Evolutionary conservation across 345 rosid genomes (phyloP), one percentile per base, ranked within the genome.

Genomic region (Syzygium aromaticum): DNA sequence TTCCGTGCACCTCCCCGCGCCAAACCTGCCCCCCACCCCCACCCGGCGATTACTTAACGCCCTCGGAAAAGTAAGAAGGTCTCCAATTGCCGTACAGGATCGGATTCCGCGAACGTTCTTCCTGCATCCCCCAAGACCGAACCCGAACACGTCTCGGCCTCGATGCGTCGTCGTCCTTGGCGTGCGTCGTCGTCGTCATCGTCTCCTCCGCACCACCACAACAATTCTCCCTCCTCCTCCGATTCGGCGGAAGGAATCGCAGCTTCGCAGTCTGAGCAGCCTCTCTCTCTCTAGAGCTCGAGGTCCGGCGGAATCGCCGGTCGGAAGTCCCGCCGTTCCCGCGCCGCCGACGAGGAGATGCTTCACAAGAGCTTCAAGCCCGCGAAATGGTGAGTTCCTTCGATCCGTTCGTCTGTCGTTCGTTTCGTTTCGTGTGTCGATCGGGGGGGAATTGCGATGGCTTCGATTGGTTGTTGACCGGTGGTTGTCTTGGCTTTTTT

Each of bases 291-390:
- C 6, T 43, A 43, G 46, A 57, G 5, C 28, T 85, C 27, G 27
- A 23, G 13, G 22, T 28, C 67, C 33, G 21, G 43, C 54, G 46
- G 46, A 43, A 43, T 43, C 46, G 46, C 46, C 46, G 46, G 7
- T 43, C 46, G 46, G 46, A 5, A 14, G 54, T 84, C 61, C 59
- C 23, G 73, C 52, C 10, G 90, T 89, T 46, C 53, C 40, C 51
- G 25, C 51, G 63, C 30, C 64, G 64, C 11, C 64, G 64, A 25
- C 80, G 87, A 49, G 89, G 88, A 77, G 46, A 93, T 93, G 92
- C 95, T 96, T 63, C 98, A 95, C 88, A 93, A 90, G 91, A 93
- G 98, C 92, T 97, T 96, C 90, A 97, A 97, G 94, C 93, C 98
- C 73, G 97, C 98, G 2, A 96, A 97, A 92, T 97, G 99, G 98